Percentiles rank a stretch among this genome's conserved stretches.
These are phyloP conservation scores for Phytopythium mirpurense DNA, from an alignment of 352 stramenopile species.

Conservation along the genomic window DNA sequence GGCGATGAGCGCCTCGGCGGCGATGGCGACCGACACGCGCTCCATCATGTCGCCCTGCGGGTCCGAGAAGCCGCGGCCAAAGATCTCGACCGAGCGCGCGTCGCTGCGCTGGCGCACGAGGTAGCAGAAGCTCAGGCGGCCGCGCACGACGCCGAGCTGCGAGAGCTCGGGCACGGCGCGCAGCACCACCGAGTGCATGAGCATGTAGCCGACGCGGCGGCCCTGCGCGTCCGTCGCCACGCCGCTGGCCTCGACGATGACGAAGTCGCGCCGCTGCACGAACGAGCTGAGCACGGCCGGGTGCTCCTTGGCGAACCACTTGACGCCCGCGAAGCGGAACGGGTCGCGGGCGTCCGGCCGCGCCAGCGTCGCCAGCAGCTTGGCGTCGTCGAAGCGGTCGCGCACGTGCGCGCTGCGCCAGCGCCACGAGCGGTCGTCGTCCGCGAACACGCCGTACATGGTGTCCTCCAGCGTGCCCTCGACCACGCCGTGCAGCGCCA, in stretches of 20 bases:
- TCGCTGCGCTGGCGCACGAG: constrained; percentile 27
- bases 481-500: constrained; percentile 33
- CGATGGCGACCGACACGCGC: constrained; percentile 30
- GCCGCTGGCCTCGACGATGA: constrained; percentile 42
- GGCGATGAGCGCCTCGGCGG: constrained; percentile 34
- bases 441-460: constrained; percentile 37
- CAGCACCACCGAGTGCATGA: constrained; percentile 49
- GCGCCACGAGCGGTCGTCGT: constrained; percentile 36
- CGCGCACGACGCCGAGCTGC: constrained; percentile 38
- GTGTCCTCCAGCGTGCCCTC: constrained; percentile 49
- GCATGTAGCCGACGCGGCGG: constrained; percentile 32
- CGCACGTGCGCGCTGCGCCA: constrained; percentile 41
- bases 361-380: constrained; percentile 33
- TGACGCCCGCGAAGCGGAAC: constrained; percentile 42
- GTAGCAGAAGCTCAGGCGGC: constrained; percentile 42
- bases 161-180: constrained; percentile 29
- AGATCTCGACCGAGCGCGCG: constrained; percentile 27
- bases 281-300: constrained; percentile 30
- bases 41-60: constrained; percentile 38
- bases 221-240: constrained; percentile 28
- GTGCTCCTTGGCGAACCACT: constrained; percentile 55
- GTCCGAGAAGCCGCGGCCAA: constrained; percentile 46
- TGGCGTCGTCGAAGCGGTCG: constrained; percentile 41
- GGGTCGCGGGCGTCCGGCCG: constrained; percentile 25
- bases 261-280: constrained; percentile 42